These are phyloP conservation scores for Boletus rufocinnamomeus DNA, from an alignment of 768 basidiomycete species.

Conservation along the genomic window DNA sequence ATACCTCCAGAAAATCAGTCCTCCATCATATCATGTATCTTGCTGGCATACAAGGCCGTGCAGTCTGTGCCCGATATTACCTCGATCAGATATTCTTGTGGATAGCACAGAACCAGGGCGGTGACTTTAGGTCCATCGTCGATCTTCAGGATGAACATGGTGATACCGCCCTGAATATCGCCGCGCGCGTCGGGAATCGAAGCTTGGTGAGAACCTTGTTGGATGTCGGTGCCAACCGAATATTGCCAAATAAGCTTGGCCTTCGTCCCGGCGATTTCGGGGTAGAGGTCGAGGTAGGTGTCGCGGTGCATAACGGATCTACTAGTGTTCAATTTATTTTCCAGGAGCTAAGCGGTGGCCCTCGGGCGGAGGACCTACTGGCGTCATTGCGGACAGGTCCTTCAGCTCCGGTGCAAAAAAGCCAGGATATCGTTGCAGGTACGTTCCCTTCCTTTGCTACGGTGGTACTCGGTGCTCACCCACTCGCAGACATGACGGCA, in stretches of 20 bases:
- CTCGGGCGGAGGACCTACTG: conserved; percentile 78
- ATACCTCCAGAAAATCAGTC: conserved; percentile 81
- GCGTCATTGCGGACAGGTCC: conserved; percentile 72
- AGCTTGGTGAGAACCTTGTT: conserved; percentile 83
- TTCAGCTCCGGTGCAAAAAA: conserved; percentile 80
- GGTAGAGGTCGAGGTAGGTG: conserved; percentile 81
- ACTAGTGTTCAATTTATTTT: conserved; percentile 2
- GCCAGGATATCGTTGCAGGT: conserved; percentile 85
- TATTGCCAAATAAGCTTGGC: conserved; percentile 89
- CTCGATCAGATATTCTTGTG: conserved; percentile 86
- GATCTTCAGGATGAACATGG: conserved; percentile 95
- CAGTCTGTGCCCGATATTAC: conserved; percentile 83
- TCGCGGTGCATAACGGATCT: background rate
- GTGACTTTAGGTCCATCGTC: conserved; percentile 76
- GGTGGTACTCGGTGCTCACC: conserved; percentile 11
- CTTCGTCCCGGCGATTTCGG: conserved; percentile 94
- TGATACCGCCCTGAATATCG: conserved; percentile 94
- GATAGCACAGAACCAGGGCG: conserved; percentile 76
- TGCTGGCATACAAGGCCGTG: conserved; percentile 89
- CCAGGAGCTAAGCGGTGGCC: conserved; percentile 70
- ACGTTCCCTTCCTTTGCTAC: conserved; percentile 5
- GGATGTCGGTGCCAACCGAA: conserved; percentile 91
- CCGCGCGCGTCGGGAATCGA: conserved; percentile 89
- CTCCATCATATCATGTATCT: conserved; percentile 90
- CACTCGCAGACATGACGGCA: conserved; percentile 67